Base-by-base conservation (phyloP, 2,329 filamentous ascomycete genomes). In the Mycosphaerella sp. region DNA sequence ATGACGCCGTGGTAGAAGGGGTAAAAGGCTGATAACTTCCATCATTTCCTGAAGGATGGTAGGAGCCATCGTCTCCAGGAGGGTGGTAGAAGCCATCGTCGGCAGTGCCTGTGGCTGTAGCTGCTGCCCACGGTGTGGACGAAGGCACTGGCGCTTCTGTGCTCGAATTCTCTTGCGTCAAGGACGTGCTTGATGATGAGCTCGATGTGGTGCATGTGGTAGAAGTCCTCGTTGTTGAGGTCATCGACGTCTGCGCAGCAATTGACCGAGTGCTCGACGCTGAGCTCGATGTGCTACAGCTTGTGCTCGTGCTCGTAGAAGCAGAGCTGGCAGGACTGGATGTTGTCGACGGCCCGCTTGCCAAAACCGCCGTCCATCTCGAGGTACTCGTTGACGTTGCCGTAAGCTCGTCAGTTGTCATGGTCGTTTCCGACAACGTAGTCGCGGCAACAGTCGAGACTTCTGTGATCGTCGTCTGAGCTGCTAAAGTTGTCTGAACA, bases 401-500 rank as follows among this genome's bases (percentile, higher is more conserved):
- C 3, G 54, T 47, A 9, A 34, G 43, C 39, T 42, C 28, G 2
- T n/a, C 39, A 13, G 45, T 42, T 28, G 37, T 37, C 10, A 42
- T 30, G 17, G 14, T 17, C 12, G 14, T 17, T 25, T 50, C 39
- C 41, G 35, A 53, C 8, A 46, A 30, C n/a, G 51, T 50, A 14
- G 54, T 52, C 9, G 52, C 55, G 14, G 42, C 36, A 39, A 55
- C 50, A 34, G 57, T 32, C 12, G 37, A 43, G 37, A 36, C 30
- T 30, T 52, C 36, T 17, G 46, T 51, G 13, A 46, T 40, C n/a
- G 54, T 55, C 47, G 44, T 37, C 21, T 44, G 50, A 25, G 55
- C 18, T 16, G 49, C 46, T 9, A 52, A 44, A 4, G 58, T 56
- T 9, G 48, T 52, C 14, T 56, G 54, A 10, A 64, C 50, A 2